Conservation (phyloP, 2,329 filamentous ascomycete species). For the Bipolaris gigantea region DNA sequence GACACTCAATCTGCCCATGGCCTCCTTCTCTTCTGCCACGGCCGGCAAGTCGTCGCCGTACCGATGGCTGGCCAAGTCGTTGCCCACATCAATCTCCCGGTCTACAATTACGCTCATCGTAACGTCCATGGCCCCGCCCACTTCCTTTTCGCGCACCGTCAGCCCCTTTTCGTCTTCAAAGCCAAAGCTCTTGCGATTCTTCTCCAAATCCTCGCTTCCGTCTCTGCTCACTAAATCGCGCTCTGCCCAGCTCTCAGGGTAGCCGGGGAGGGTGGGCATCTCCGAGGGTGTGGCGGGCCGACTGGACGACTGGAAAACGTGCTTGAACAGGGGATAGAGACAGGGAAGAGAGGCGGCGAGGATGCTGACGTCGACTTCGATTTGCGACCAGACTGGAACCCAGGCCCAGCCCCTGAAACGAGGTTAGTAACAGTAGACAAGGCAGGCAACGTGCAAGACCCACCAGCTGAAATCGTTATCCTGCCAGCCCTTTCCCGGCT, state of each 20-base stretch:
- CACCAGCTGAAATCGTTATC: slow-evolving; percentile 30
- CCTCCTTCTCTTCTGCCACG: slow-evolving; percentile 7
- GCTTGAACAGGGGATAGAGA: slow-evolving; percentile 28
- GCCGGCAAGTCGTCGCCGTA: slow-evolving; percentile 19
- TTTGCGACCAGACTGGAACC: slow-evolving; percentile 37
- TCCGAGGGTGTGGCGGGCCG: slow-evolving; percentile 16
- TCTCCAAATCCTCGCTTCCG: neutral
- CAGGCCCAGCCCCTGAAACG: slow-evolving; percentile 25
- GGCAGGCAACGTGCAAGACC: neutral
- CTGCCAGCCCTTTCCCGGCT: slow-evolving; percentile 17
- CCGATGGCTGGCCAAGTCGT: slow-evolving; percentile 1
- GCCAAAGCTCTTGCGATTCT: neutral
- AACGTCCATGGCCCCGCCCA: slow-evolving; percentile 4
- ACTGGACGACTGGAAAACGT: slow-evolving; percentile 5
- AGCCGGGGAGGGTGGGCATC: slow-evolving; percentile 20
- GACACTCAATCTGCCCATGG: neutral
- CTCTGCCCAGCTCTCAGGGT: slow-evolving; percentile 15
- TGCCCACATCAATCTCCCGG: neutral
- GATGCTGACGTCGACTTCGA: slow-evolving; percentile 36
- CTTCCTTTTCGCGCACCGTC: slow-evolving; percentile 4
- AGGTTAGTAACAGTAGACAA: slow-evolving; percentile 6
- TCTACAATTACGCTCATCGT: neutral
- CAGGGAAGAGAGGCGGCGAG: slow-evolving; percentile 34
- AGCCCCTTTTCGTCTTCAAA: slow-evolving; percentile 8
- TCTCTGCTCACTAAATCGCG: slow-evolving; percentile 4